Percentiles rank a stretch among this genome's conserved stretches.
Evolutionary conservation across 2,329 filamentous ascomycete genomes (phyloP).

Genomic region (Ophiostoma sp.): DNA sequence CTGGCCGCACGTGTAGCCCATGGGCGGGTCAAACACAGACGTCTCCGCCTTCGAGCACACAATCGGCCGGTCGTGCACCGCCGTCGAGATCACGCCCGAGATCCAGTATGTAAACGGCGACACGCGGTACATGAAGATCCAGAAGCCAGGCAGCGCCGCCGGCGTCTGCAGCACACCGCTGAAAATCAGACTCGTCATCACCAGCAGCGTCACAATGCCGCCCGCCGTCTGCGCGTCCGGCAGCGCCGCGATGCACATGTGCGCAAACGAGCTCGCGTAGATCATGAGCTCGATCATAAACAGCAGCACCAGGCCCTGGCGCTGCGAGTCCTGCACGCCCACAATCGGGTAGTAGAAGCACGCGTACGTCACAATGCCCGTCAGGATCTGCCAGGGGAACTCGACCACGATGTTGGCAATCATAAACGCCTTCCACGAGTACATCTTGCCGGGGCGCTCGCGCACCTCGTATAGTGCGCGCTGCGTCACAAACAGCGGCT

Average conservation of each 20-base stretch:
- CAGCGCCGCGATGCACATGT: slow-evolving; percentile 66
- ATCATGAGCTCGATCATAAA: slow-evolving; percentile 61
- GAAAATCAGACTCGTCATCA: slow-evolving; percentile 55
- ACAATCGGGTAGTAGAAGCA: slow-evolving; percentile 82
- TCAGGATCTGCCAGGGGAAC: slow-evolving; percentile 74
- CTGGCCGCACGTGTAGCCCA: slow-evolving; percentile 54
- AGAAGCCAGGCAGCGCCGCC: slow-evolving; percentile 59
- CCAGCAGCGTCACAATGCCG: slow-evolving; percentile 54
- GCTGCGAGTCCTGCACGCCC: slow-evolving; percentile 43
- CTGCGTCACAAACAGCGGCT: slow-evolving; percentile 80
- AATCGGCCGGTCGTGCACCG: slow-evolving; percentile 60
- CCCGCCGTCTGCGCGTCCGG: slow-evolving; percentile 62
- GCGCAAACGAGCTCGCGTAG: slow-evolving; percentile 64
- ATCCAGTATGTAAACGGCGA: slow-evolving; percentile 83
- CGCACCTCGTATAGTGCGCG: slow-evolving; percentile 77
- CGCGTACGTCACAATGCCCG: slow-evolving; percentile 58
- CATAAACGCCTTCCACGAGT: slow-evolving; percentile 81
- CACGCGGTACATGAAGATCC: slow-evolving; percentile 75
- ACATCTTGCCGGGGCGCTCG: slow-evolving; percentile 76
- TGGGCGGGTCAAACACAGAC: slow-evolving; percentile 59
- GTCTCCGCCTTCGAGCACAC: slow-evolving; percentile 58
- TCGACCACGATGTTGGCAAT: slow-evolving; percentile 76
- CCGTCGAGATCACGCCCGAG: slow-evolving; percentile 62
- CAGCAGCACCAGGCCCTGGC: slow-evolving; percentile 60
- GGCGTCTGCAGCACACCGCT: slow-evolving; percentile 57